Evolutionary conservation across 176 grass and related monocot genomes (phyloP), one percentile per base, ranked within the genome.

Genomic region (Alloteropsis semialata): DNA sequence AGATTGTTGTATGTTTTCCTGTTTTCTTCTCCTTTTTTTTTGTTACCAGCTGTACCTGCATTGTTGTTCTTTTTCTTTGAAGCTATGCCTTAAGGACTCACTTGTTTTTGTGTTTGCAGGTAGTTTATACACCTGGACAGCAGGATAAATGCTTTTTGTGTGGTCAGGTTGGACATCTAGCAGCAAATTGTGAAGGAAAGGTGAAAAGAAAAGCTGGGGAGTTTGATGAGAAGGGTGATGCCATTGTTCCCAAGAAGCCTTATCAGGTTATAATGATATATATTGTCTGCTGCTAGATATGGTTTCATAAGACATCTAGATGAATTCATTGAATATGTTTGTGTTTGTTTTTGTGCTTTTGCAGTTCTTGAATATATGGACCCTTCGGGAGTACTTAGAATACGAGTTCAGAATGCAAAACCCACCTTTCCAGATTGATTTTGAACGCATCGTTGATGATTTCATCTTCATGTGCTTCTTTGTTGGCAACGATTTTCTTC

Each of bases 401-500:
- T 96, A 99, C 6, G 93, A 99, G 88, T 99, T 99, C 69, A 94
- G 78, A 93, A 93, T 99, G 81, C 85, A 85, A 65, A 99, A 96
- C 54, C 85, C 85, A 74, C 89, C 93, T 87, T 93, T 94, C 81
- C 46, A 93, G 82, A 86, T 93, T 84, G 96, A 99, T 71, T 82
- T 99, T 83, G 96, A 99, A 71, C 89, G 93, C 65, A 99, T 99
- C 55, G 76, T 99, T 82, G 96, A 99, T 81, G 96, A 99, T 89
- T 99, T 99, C 78, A 90, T 99, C 83, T 99, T 99, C 85, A 93
- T 99, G 37, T 99, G 96, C 45, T 99, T 99, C 77, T 99, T 99
- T 92, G 96, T 99, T 83, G 96, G 96, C 44, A 99, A 99, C 77
- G 96, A 99, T 91, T 99, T 99, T 93, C 96, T 99, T 69, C 96